Evolutionary conservation across 1,139 yeast species (phyloP), one percentile per base, ranked within the genome.

Genomic region (Geotrichum klebahnii): DNA sequence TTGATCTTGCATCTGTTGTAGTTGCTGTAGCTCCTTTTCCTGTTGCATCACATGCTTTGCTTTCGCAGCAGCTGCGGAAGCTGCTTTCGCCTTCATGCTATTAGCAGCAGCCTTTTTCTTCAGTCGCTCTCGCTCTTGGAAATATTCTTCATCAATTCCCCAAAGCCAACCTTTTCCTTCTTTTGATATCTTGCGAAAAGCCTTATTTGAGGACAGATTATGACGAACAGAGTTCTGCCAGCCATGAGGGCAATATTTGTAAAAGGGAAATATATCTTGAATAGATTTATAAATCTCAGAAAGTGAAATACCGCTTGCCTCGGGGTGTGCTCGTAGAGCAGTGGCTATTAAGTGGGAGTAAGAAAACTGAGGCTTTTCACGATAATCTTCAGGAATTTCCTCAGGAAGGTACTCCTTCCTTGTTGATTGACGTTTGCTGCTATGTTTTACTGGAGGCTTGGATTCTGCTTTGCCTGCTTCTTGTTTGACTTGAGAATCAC

Each of bases 161-260:
- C 95, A 92, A 34, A 86, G 71, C 92, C 96, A 89, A 53, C 96
- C 96, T 63, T 82, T 84, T 16, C 92, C 94, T 57, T 84, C 87
- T 59, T 87, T 82, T 31, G 82, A 75, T 8, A 84, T 81, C 59
- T 84, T 81, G 53, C 81, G 78, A 70, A 92, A 92, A 6, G 90
- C 81, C 67, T 88, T 88, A 67, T 89, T 89, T 58, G 88, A 74
- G 22, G 90, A 84, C 39, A 92, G 74, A 61, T 88, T 89, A 68
- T 92, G 98, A 44, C 94, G 78, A 14, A 92, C 95, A 0, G 95
- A 80, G 62, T 87, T 83, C 69, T 92, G 98, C 99, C 99, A 92
- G 2, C 97, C 97, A 66, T 89, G 96, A 1, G 95, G 89, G 62
- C 97, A 89, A 68, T 87, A 92, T 62, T 83, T 79, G 68, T 87